Conservation (phyloP, 2,329 filamentous ascomycete species). For the Ascochyta lentis region DNA sequence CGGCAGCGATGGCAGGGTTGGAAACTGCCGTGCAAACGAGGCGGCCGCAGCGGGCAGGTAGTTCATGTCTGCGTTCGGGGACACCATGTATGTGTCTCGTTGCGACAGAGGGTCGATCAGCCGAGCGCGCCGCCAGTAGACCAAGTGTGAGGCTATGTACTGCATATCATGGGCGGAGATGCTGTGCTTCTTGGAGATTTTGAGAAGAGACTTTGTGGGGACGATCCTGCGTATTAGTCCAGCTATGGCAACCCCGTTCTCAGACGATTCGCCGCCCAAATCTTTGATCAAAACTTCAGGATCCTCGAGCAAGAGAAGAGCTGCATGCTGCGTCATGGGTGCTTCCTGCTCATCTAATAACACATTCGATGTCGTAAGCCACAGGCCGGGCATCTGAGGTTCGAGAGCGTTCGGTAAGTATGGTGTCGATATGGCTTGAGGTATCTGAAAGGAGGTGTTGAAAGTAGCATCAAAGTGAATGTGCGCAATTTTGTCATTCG, state of each 20-base stretch:
- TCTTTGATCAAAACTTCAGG: slow-evolving; percentile 78
- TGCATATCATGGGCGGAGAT: slow-evolving; percentile 83
- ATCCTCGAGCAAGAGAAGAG: slow-evolving; percentile 82
- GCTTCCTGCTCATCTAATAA: slow-evolving; percentile 72
- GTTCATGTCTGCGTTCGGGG: slow-evolving; percentile 82
- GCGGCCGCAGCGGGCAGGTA: slow-evolving; percentile 72
- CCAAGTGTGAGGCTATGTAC: slow-evolving; percentile 87
- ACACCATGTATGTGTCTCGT: slow-evolving; percentile 88
- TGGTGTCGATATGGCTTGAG: slow-evolving; percentile 69
- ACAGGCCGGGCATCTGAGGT: slow-evolving; percentile 74
- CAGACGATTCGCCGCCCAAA: slow-evolving; percentile 72
- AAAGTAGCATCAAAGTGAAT: slow-evolving; percentile 72
- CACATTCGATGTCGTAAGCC: slow-evolving; percentile 86
- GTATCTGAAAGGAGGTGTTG: slow-evolving; percentile 69
- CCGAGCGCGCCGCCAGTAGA: slow-evolving; percentile 93
- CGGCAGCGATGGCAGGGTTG: slow-evolving; percentile 79
- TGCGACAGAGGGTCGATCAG: slow-evolving; percentile 90
- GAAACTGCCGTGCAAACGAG: slow-evolving; percentile 79
- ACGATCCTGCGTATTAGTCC: slow-evolving; percentile 69
- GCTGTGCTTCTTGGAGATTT: slow-evolving; percentile 73
- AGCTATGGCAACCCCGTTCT: slow-evolving; percentile 77
- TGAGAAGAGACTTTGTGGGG: slow-evolving; percentile 71
- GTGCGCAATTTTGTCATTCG: slow-evolving; percentile 84
- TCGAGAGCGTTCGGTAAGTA: slow-evolving; percentile 75
- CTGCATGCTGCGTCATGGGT: slow-evolving; percentile 83